Evolutionary conservation across 2,329 filamentous ascomycete species (phyloP).

Genomic region (Cryphonectria nitschkei): DNA sequence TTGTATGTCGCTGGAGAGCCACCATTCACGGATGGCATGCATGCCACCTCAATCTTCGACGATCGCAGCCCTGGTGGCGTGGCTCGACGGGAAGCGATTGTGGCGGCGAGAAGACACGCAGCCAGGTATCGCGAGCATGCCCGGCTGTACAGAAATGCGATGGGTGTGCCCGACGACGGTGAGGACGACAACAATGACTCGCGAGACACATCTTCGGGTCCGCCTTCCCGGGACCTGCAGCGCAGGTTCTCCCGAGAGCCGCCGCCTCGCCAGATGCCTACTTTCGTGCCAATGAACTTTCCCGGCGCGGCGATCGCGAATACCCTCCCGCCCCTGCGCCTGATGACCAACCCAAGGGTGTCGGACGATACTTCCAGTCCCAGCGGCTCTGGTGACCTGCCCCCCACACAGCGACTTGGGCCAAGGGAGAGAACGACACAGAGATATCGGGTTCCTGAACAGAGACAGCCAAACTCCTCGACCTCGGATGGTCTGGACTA

Average conservation of each 20-base stretch:
- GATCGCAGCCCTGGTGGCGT: neutral
- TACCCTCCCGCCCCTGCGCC: conserved; percentile 43
- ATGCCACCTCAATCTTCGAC: neutral
- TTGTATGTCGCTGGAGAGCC: neutral
- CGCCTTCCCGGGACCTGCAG: conserved; percentile 39
- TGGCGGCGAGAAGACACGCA: conserved; percentile 12
- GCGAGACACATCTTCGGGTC: conserved; percentile 42
- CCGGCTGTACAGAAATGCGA: conserved; percentile 13
- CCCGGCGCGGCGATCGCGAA: conserved; percentile 22
- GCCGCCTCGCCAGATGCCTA: conserved; percentile 33
- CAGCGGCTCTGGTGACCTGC: conserved; percentile 31
- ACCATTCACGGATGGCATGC: neutral
- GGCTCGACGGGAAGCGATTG: conserved; percentile 6
- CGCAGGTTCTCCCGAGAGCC: conserved; percentile 43
- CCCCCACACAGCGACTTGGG: conserved; percentile 31
- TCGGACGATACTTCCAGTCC: conserved; percentile 34
- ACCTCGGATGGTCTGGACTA: conserved; percentile 45
- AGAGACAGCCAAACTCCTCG: conserved; percentile 26
- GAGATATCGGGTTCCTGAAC: conserved; percentile 32
- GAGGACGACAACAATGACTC: conserved; percentile 6
- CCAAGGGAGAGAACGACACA: conserved; percentile 35
- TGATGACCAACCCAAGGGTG: conserved; percentile 37
- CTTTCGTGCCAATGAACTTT: conserved; percentile 20
- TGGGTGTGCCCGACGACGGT: conserved; percentile 4
- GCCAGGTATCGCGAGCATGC: conserved; percentile 5